phyloP scores from a whole-genome alignment of 495 filamentous ascomycete species.

The Neurospora pannonica region DNA sequence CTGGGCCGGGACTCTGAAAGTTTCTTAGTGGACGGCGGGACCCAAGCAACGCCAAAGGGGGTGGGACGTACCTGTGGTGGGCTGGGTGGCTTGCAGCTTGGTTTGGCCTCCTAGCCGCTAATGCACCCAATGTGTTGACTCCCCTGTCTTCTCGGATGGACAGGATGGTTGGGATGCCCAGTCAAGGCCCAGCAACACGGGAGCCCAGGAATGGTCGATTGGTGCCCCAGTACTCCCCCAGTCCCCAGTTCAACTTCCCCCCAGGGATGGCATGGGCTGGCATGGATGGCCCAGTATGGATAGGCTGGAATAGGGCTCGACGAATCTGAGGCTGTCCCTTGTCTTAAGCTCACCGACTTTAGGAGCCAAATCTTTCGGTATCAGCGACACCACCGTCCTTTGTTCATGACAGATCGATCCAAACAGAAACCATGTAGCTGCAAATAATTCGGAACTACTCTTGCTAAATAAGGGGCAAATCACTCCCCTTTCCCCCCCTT shows the following conservation, averaged over 20 bases:
- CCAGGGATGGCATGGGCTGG: background rate
- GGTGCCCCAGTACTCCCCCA: background rate
- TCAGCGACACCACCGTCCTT: conserved; percentile 5
- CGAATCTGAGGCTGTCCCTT: conserved; percentile 2
- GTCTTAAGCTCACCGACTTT: conserved; percentile 29
- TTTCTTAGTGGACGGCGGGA: background rate
- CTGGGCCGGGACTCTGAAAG: background rate
- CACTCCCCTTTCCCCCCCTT: background rate
- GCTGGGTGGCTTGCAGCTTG: conserved; percentile 20
- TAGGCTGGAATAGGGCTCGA: background rate
- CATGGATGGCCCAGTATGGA: background rate
- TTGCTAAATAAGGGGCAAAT: background rate
- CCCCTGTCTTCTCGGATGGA: conserved; percentile 16
- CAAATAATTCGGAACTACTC: conserved; percentile 1
- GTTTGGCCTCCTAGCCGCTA: conserved; percentile 16
- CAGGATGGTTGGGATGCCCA: conserved; percentile 1
- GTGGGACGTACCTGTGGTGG: conserved; percentile 16
- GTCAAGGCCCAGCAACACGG: background rate
- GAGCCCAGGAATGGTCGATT: background rate
- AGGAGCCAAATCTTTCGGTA: conserved; percentile 16
- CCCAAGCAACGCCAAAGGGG: conserved; percentile 10
- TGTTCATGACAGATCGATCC: conserved; percentile 5
- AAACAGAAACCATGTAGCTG: conserved; percentile 10
- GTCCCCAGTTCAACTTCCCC: background rate
- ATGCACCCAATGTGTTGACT: conserved; percentile 6